Conservation (phyloP, 2,329 filamentous ascomycete genomes). For the Monilinia laxa region DNA sequence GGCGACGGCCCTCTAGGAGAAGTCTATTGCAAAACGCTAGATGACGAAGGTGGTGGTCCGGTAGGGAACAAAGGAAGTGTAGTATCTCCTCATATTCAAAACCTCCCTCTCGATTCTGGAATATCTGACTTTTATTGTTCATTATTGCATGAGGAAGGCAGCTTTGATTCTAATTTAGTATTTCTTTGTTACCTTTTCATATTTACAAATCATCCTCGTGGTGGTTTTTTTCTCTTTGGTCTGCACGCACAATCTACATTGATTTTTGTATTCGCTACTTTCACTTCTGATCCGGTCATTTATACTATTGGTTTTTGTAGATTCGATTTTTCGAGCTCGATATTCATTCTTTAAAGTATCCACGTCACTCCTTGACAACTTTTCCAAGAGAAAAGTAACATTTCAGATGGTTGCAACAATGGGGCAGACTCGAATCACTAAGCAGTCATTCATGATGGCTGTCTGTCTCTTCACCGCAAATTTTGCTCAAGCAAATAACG, state of each 20-base stretch:
- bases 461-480: conserved; percentile 43
- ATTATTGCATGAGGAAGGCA: neutral
- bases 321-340: conserved; percentile 15
- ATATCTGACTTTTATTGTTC: conserved; percentile 27
- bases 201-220: neutral
- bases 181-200: conserved; percentile 17
- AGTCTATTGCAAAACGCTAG: conserved; percentile 9
- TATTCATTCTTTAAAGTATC: conserved; percentile 9
- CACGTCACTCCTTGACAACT: neutral
- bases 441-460: conserved; percentile 28
- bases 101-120: conserved; percentile 34
- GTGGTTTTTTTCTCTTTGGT: neutral
- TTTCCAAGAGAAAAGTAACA: neutral
- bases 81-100: conserved; percentile 12
- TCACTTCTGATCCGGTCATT: conserved; percentile 30
- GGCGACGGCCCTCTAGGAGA: neutral
- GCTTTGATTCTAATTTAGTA: conserved; percentile 6
- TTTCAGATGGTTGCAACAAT: conserved; percentile 26
- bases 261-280: conserved; percentile 32
- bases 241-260: conserved; percentile 7
- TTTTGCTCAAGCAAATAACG: conserved; percentile 39
- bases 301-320: conserved; percentile 13
- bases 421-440: conserved; percentile 27
- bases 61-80: conserved; percentile 27
- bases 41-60: conserved; percentile 30